phyloP scores from a whole-genome alignment of 1,139 yeast species.

The Diutina sp. region DNA sequence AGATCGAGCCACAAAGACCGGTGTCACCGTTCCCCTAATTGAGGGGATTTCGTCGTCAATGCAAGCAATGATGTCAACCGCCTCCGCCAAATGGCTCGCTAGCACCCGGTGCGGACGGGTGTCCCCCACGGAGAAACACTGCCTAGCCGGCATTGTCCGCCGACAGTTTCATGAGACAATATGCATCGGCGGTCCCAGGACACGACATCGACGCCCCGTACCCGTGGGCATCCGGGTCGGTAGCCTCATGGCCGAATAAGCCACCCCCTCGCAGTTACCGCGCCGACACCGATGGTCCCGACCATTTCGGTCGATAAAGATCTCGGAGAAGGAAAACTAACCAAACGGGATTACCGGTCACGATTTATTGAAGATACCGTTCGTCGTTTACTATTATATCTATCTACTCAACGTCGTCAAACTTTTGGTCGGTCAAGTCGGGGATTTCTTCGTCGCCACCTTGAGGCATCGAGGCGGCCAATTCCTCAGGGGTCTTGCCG shows the following conservation, averaged over 20 bases:
- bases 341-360: no score
- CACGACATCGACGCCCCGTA: no score
- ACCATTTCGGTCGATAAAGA: no score
- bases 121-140: no score
- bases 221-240: not conserved
- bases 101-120: no score
- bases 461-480: slow-evolving; percentile 35
- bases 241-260: not conserved
- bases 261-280: not conserved
- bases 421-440: slow-evolving; percentile 88
- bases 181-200: no score
- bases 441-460: slow-evolving; percentile 73
- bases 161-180: no score
- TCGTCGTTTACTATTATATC: not conserved
- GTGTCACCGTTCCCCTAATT: no score
- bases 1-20: not conserved
- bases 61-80: no score
- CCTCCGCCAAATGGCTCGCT: not conserved
- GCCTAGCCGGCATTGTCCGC: no score
- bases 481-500: slow-evolving; percentile 33
- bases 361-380: not conserved
- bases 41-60: no score
- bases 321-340: no score
- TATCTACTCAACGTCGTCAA: slow-evolving; percentile 67
- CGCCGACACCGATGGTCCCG: not conserved